A percentile compares a stretch with the other conserved stretches of the same genome.
These are phyloP conservation scores for Lachnellula cervina DNA, from an alignment of 2,329 filamentous ascomycete genomes.

Conservation along the genomic window DNA sequence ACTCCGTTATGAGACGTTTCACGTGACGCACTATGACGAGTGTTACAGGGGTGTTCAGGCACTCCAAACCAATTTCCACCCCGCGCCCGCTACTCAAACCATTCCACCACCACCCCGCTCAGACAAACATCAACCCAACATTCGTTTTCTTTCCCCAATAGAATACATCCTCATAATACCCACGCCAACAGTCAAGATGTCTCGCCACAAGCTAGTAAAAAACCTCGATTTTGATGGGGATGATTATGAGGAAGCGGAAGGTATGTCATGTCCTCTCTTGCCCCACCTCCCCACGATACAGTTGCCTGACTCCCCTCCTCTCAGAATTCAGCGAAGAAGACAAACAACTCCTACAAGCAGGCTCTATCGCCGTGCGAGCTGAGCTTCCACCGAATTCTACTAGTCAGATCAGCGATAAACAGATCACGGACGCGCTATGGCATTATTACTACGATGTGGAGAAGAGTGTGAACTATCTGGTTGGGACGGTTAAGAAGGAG, in stretches of 20 bases:
- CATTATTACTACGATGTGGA: conserved; percentile 93
- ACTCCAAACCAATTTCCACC: too few species aligned
- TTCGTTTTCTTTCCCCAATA: neutral
- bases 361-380: conserved; percentile 61
- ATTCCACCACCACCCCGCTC: too few species aligned
- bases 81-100: too few species aligned
- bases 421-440: conserved; percentile 89
- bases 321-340: conserved; percentile 33
- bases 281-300: neutral
- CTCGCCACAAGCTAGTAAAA: conserved; percentile 36
- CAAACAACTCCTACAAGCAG: conserved; percentile 54
- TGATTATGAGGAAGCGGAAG: conserved; percentile 33
- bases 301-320: conserved; percentile 6
- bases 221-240: conserved; percentile 44
- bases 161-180: neutral
- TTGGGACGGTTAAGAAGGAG: conserved; percentile 45
- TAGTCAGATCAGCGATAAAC: conserved; percentile 51
- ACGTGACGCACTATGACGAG: too few species aligned
- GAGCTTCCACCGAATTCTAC: conserved; percentile 55
- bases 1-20: too few species aligned
- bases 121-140: neutral
- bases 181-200: conserved; percentile 29
- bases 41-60: too few species aligned
- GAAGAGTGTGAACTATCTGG: conserved; percentile 77
- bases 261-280: conserved; percentile 7